Evolutionary conservation across 108 stramenopile species (phyloP), one percentile per base, ranked within the genome.

Genomic region (Chaetoceros muelleri): DNA sequence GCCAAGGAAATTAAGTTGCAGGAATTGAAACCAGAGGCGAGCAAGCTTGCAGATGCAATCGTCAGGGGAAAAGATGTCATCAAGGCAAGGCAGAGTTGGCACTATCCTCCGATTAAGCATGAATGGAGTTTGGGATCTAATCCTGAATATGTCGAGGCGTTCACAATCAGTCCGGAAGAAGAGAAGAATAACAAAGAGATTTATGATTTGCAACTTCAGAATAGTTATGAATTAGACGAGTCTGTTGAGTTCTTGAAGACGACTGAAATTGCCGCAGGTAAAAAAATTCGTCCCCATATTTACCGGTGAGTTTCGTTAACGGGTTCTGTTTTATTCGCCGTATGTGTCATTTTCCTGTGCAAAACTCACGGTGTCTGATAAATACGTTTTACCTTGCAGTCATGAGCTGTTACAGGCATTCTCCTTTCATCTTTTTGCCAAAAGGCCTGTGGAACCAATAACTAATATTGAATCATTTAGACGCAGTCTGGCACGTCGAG

Each of bases 381-480:
- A 13, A 13, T 44, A 13, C 44, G 44, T 48, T 58, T 46, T 24
- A 23, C 53, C 17, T 44, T 3, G 0, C 78, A 82, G 80, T 48
- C 95, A 94, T 48, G 91, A 93, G 67, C 62, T 93, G 53, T 64
- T 94, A 16, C 96, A 95, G 61, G 75, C 88, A 8, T 98, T 96
- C 62, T 94, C 93, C 0, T 75, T 98, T 60, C 97, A 98, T 64
- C 75, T 98, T 7, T 98, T 98, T 72, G 87, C 94, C 50, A 98
- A 98, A 75, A 73, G 95, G 31, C 95, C 95, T 18, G 94, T 98
- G 34, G 90, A 95, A 66, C 83, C 88, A 2, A 78, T 96, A 62
- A 74, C 75, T 18, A 80, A 86, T 48, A 57, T 95, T 40, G 74
- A 74, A 23, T 87, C 87, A 2, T 91, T 95, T 74, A 83, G 87